phyloP scores from a whole-genome alignment of 495 filamentous ascomycete genomes.

The Parachaetomium inaequale region DNA sequence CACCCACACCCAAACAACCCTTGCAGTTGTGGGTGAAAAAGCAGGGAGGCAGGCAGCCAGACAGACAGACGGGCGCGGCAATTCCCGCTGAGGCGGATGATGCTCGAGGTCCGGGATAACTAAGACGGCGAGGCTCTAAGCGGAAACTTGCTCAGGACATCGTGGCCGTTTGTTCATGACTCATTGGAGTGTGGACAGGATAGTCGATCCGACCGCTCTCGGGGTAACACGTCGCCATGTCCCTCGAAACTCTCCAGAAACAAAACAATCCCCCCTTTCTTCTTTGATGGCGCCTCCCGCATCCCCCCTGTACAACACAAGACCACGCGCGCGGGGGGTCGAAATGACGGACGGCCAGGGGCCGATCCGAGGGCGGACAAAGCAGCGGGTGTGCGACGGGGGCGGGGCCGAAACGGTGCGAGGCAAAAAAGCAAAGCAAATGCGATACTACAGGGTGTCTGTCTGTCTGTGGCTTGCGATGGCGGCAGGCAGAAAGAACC shows the following conservation, averaged over 20 bases:
- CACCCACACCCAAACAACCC: not conserved
- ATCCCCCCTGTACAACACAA: too few relatives aligned
- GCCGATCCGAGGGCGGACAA: slow-evolving; percentile 3
- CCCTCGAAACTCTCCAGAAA: too few relatives aligned
- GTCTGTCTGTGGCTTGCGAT: not conserved
- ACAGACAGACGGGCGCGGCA: too few relatives aligned
- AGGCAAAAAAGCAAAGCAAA: not conserved
- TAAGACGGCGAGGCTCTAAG: not conserved
- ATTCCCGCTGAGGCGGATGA: not conserved
- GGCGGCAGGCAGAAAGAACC: not conserved
- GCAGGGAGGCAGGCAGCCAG: not conserved
- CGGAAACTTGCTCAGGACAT: not conserved
- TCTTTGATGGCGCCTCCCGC: too few relatives aligned
- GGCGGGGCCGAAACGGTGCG: too few relatives aligned
- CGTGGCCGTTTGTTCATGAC: not conserved
- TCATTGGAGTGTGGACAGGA: not conserved
- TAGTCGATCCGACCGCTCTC: not conserved
- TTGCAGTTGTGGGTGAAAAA: not conserved
- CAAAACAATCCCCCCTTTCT: too few relatives aligned
- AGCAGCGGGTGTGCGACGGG: not conserved
- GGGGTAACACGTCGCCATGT: too few relatives aligned
- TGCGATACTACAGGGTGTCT: too few relatives aligned
- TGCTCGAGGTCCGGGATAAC: not conserved
- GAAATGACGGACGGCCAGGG: not conserved
- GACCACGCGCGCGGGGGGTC: not conserved